Evolutionary conservation across 2,329 filamentous ascomycete species (phyloP).

Genomic region (Endoconidiophora polonica): DNA sequence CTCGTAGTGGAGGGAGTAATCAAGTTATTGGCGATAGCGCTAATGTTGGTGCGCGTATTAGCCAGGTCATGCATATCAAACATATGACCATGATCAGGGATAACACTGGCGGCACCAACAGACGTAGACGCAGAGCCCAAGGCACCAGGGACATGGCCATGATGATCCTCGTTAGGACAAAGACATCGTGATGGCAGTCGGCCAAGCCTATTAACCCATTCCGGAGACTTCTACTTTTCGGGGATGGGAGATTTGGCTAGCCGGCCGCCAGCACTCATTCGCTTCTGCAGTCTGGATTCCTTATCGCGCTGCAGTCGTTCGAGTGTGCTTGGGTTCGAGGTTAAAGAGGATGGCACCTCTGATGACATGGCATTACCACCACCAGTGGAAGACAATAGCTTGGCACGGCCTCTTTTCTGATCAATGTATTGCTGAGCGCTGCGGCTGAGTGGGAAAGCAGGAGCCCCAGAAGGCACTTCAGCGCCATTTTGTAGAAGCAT

Average conservation of each 20-base stretch:
- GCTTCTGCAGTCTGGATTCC: conserved; percentile 57
- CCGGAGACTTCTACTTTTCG: conserved; percentile 35
- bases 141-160: not conserved
- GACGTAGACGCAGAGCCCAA: not conserved
- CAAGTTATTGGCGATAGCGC: no score
- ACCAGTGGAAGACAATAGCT: conserved; percentile 25
- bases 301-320: conserved; percentile 37
- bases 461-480: conserved; percentile 58
- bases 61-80: no score
- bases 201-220: conserved; percentile 14
- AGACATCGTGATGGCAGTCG: conserved; percentile 9
- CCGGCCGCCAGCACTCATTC: conserved; percentile 60
- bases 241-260: conserved; percentile 49
- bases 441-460: conserved; percentile 68
- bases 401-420: conserved; percentile 43
- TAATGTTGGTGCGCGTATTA: no score
- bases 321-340: conserved; percentile 29
- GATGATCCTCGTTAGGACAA: not conserved
- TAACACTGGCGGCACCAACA: no score
- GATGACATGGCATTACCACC: conserved; percentile 32
- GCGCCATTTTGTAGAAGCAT: conserved; percentile 86
- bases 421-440: conserved; percentile 74
- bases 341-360: conserved; percentile 33
- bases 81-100: no score
- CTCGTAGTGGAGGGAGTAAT: no score